phyloP scores from a whole-genome alignment of 257 asterid species.

The Knoxia roxburghii region DNA sequence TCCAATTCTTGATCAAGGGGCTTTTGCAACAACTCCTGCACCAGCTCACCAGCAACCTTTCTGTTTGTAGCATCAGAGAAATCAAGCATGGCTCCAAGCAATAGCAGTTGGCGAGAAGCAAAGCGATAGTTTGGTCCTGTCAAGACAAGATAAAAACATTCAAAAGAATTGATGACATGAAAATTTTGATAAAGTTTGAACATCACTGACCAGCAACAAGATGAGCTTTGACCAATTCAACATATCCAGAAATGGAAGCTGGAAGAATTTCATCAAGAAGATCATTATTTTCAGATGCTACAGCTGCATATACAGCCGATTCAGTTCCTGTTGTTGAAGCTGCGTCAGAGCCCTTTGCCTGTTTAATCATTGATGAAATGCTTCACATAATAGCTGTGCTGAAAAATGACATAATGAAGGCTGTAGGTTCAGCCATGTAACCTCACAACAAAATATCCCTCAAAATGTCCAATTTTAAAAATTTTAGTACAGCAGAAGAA shows the following conservation, averaged over 20 bases:
- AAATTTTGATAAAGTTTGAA: background rate
- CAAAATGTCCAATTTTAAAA: background rate
- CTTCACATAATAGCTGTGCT: slow-evolving; percentile 9
- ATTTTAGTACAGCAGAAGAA: background rate
- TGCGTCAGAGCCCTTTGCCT: slow-evolving; percentile 95
- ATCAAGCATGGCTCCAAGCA: slow-evolving; percentile 82
- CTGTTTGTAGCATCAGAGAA: slow-evolving; percentile 85
- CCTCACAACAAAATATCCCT: background rate
- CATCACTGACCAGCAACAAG: slow-evolving; percentile 71
- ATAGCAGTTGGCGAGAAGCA: slow-evolving; percentile 80
- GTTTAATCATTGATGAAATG: slow-evolving; percentile 23
- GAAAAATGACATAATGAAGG: background rate
- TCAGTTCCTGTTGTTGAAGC: slow-evolving; percentile 84
- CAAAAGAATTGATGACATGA: slow-evolving; percentile 9
- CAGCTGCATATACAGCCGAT: slow-evolving; percentile 86
- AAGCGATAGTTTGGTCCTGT: slow-evolving; percentile 79
- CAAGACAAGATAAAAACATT: slow-evolving; percentile 22
- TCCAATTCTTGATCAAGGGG: slow-evolving; percentile 73
- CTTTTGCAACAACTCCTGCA: slow-evolving; percentile 64
- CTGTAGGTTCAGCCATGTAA: background rate
- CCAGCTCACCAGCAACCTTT: slow-evolving; percentile 74
- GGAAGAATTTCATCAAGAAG: slow-evolving; percentile 85
- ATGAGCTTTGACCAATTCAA: slow-evolving; percentile 74
- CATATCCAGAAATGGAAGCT: slow-evolving; percentile 64
- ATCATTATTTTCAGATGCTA: slow-evolving; percentile 86